These are phyloP conservation scores for Moricandia arvensis DNA, from an alignment of 345 rosid species.

Conservation along the genomic window DNA sequence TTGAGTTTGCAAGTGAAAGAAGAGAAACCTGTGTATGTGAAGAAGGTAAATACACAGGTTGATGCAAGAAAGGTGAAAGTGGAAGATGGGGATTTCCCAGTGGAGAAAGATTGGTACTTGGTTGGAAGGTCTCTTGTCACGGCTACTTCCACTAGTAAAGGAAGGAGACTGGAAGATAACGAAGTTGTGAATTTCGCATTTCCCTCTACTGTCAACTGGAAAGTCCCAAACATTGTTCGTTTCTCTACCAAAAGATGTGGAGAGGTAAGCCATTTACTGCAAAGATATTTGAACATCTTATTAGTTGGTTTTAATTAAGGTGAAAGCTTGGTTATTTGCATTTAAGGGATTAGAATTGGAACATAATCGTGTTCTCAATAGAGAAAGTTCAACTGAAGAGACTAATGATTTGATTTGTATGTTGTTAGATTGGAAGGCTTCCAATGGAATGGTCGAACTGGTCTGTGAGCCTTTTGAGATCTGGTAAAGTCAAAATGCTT, in stretches of 20 bases:
- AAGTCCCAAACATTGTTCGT: constrained; percentile 49
- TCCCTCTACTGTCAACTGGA: constrained; percentile 26
- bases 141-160: constrained; percentile 57
- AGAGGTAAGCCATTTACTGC: constrained; percentile 40
- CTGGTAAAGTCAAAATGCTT: constrained; percentile 46
- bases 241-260: constrained; percentile 58
- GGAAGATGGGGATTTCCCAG: constrained; percentile 51
- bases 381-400: too few relatives aligned
- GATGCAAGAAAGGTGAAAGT: constrained; percentile 36
- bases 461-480: constrained; percentile 44
- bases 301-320: not conserved
- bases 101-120: constrained; percentile 55
- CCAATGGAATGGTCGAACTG: constrained; percentile 60
- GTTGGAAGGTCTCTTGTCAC: constrained; percentile 60
- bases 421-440: constrained; percentile 53
- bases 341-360: too few relatives aligned
- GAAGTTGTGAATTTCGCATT: constrained; percentile 54
- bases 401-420: not conserved
- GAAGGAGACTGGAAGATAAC: constrained; percentile 52
- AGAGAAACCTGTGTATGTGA: constrained; percentile 22
- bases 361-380: too few relatives aligned
- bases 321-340: not conserved
- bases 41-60: constrained; percentile 1
- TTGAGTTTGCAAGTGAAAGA: constrained; percentile 3
- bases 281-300: not conserved